These are phyloP conservation scores for Globisporangium spiculum DNA, from an alignment of 352 stramenopile species.

Conservation along the genomic window DNA sequence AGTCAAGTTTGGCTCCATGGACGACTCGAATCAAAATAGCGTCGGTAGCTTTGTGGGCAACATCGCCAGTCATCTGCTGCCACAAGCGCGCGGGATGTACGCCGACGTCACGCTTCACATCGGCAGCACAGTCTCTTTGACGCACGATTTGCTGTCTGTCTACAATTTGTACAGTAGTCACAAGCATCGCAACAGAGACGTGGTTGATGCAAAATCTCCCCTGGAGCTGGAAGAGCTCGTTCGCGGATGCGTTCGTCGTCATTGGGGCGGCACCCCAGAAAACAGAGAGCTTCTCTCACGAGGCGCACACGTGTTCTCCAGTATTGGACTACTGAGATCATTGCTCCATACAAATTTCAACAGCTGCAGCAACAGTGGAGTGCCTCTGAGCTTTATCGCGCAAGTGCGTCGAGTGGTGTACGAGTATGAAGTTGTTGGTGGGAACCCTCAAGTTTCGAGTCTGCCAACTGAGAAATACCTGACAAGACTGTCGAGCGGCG, in stretches of 20 bases:
- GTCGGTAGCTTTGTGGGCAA: conserved; percentile 23
- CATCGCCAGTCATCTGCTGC: conserved; percentile 28
- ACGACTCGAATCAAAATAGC: neutral
- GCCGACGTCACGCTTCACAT: conserved; percentile 37
- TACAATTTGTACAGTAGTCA: conserved; percentile 16
- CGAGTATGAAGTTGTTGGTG: conserved; percentile 46
- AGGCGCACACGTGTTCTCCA: conserved; percentile 42
- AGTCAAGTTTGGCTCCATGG: conserved; percentile 1
- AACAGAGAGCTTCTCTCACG: conserved; percentile 31
- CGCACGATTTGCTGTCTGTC: conserved; percentile 28
- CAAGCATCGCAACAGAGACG: neutral
- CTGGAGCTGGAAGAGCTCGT: conserved; percentile 21
- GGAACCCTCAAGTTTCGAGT: conserved; percentile 5
- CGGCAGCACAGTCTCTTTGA: conserved; percentile 27
- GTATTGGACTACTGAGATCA: conserved; percentile 33
- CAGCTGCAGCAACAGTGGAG: conserved; percentile 11
- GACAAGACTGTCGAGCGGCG: conserved; percentile 21
- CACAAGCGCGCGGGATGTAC: conserved; percentile 20
- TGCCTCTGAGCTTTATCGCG: conserved; percentile 32
- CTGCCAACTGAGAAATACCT: conserved; percentile 25
- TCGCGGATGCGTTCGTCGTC: conserved; percentile 35
- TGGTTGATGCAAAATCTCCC: neutral
- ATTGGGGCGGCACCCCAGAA: conserved; percentile 36
- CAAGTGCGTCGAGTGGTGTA: conserved; percentile 25
- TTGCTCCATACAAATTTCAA: conserved; percentile 22